Percentiles rank a stretch among this genome's conserved stretches.
phyloP scores from a whole-genome alignment of 2,329 filamentous ascomycete genomes.

The Penicillium frequentans region DNA sequence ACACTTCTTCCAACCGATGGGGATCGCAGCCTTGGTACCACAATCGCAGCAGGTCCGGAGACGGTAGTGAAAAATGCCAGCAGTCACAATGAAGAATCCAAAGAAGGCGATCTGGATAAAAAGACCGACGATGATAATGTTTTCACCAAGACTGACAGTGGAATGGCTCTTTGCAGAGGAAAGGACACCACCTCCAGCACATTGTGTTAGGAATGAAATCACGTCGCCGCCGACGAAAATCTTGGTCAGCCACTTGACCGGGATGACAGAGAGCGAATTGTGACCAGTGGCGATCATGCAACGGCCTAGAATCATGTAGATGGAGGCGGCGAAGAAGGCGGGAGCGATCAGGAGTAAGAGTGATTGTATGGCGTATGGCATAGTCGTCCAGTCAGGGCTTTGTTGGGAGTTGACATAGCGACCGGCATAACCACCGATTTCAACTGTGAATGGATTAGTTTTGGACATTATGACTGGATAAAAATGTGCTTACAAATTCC shows the following conservation, averaged over 20 bases:
- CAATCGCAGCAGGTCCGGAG: not conserved
- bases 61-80: slow-evolving; percentile 7
- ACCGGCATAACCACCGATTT: not conserved
- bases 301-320: slow-evolving; percentile 36
- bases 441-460: no score
- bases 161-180: not conserved
- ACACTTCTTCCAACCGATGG: not conserved
- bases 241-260: slow-evolving; percentile 1
- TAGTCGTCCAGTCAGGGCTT: not conserved
- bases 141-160: not conserved
- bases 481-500: not conserved
- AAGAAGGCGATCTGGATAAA: slow-evolving; percentile 9
- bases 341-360: slow-evolving; percentile 32
- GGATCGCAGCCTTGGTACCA: not conserved
- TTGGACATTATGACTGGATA: no score
- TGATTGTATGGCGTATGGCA: slow-evolving; percentile 2
- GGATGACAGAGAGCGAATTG: slow-evolving; percentile 2
- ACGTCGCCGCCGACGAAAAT: slow-evolving; percentile 11
- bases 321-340: slow-evolving; percentile 34
- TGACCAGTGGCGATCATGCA: slow-evolving; percentile 21
- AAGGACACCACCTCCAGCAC: not conserved
- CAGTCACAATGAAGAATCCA: not conserved
- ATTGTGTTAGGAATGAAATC: slow-evolving; percentile 8
- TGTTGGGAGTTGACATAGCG: not conserved
- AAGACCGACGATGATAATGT: slow-evolving; percentile 8